A percentile compares a stretch with the other conserved stretches of the same genome.
Evolutionary conservation across 176 grass and related monocot genomes (phyloP).

Genomic region (Stipa capillata): DNA sequence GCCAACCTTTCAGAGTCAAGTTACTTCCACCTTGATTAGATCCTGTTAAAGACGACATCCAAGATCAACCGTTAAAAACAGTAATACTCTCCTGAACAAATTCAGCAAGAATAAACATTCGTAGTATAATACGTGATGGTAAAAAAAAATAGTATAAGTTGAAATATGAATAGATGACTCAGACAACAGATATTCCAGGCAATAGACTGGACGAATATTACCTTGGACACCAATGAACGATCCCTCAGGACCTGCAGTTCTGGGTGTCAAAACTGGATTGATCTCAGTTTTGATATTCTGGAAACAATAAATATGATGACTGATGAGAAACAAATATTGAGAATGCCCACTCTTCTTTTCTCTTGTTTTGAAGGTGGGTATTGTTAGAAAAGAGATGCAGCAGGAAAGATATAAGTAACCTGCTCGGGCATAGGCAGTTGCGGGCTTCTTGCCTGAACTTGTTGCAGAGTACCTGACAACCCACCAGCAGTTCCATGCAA

Average conservation of each 20-base stretch:
- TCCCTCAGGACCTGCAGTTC: constrained; percentile 52
- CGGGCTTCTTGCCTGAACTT: constrained; percentile 60
- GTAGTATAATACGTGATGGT: background rate
- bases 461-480: constrained; percentile 50
- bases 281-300: constrained; percentile 69
- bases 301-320: constrained; percentile 11
- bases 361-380: background rate
- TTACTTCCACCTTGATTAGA: constrained; percentile 70
- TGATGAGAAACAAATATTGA: background rate
- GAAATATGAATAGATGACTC: background rate
- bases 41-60: constrained; percentile 28
- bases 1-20: constrained; percentile 86
- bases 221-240: constrained; percentile 75
- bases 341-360: background rate
- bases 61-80: background rate
- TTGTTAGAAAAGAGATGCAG: background rate
- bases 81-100: background rate
- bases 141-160: background rate
- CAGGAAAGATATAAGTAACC: constrained; percentile 25
- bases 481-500: constrained; percentile 61
- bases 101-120: background rate
- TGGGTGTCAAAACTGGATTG: constrained; percentile 64
- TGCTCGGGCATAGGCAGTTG: constrained; percentile 46
- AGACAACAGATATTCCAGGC: constrained; percentile 1
- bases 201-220: constrained; percentile 19